phyloP scores from a whole-genome alignment of 176 grass and related monocot species.

The Oryza australiensis region DNA sequence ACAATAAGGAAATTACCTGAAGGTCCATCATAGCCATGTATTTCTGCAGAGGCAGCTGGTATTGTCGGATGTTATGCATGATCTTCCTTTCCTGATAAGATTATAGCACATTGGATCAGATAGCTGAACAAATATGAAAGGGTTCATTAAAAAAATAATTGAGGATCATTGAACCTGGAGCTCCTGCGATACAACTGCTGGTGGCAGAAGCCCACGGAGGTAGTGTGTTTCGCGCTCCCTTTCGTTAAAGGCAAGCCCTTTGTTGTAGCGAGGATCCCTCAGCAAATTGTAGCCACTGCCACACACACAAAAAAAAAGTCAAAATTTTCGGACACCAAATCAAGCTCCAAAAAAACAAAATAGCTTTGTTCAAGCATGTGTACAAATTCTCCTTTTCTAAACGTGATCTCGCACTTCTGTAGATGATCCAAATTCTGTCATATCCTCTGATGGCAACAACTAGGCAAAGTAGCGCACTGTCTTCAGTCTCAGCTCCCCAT shows the following conservation, averaged over 20 bases:
- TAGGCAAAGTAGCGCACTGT: background rate
- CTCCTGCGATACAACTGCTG: slow-evolving; percentile 57
- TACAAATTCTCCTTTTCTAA: background rate
- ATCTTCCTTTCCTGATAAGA: slow-evolving; percentile 88
- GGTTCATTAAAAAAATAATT: background rate
- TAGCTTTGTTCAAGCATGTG: background rate
- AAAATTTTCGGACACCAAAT: background rate
- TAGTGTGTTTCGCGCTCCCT: slow-evolving; percentile 71
- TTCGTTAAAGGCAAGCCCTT: slow-evolving; percentile 79
- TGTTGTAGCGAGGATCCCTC: slow-evolving; percentile 90
- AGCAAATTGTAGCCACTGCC: slow-evolving; percentile 67
- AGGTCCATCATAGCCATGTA: slow-evolving; percentile 95
- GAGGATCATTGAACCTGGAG: slow-evolving; percentile 58
- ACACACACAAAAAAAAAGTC: background rate
- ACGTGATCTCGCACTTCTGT: background rate
- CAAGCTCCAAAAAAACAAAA: background rate
- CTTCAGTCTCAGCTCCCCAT: background rate
- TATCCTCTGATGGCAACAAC: background rate
- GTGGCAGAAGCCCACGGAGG: slow-evolving; percentile 78
- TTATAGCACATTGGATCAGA: slow-evolving; percentile 18
- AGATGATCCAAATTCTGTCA: slow-evolving; percentile 4
- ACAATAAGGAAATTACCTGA: slow-evolving; percentile 55
- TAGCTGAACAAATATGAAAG: background rate
- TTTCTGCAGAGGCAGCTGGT: slow-evolving; percentile 82
- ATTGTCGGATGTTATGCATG: slow-evolving; percentile 75